Evolutionary conservation across 257 asterid genomes (phyloP).

Genomic region (Linderniella brevidens): DNA sequence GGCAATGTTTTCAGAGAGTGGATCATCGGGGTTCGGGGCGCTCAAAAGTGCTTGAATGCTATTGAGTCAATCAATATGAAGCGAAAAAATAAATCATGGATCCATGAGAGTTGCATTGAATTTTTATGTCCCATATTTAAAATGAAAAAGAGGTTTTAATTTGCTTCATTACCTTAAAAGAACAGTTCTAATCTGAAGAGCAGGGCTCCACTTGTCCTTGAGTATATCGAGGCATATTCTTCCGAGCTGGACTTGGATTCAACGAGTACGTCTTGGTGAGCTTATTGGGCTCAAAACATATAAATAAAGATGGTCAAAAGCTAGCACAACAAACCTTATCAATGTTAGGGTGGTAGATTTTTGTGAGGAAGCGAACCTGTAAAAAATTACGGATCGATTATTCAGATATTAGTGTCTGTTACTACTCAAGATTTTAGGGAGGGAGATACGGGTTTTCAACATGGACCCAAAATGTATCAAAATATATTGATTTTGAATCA

Average conservation of each 20-base stretch:
- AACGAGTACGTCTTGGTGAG: not conserved
- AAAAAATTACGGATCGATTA: constrained; percentile 9
- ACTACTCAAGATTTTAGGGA: constrained; percentile 4
- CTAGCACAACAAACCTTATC: constrained; percentile 55
- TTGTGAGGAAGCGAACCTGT: constrained; percentile 99
- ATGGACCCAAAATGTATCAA: no score
- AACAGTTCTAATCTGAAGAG: constrained; percentile 9
- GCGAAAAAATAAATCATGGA: not conserved
- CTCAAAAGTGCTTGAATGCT: constrained; percentile 99
- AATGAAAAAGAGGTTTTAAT: not conserved
- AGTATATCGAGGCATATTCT: constrained; percentile 10
- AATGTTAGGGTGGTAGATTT: constrained; percentile 98
- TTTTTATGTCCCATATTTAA: not conserved
- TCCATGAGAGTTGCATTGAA: not conserved
- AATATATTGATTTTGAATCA: no score
- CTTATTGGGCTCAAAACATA: not conserved
- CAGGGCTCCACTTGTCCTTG: constrained; percentile 11
- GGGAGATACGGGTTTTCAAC: not conserved
- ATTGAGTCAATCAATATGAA: constrained; percentile 8
- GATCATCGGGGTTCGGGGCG: constrained; percentile 98
- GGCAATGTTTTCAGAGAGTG: constrained; percentile 96
- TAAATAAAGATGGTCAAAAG: constrained; percentile 1
- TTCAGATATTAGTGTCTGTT: constrained; percentile 11
- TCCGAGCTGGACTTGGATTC: constrained; percentile 2
- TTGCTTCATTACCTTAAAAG: constrained; percentile 31